Conservation (phyloP, 1,139 yeast species). For the Hemisphaericaspora xylofermentans region DNA sequence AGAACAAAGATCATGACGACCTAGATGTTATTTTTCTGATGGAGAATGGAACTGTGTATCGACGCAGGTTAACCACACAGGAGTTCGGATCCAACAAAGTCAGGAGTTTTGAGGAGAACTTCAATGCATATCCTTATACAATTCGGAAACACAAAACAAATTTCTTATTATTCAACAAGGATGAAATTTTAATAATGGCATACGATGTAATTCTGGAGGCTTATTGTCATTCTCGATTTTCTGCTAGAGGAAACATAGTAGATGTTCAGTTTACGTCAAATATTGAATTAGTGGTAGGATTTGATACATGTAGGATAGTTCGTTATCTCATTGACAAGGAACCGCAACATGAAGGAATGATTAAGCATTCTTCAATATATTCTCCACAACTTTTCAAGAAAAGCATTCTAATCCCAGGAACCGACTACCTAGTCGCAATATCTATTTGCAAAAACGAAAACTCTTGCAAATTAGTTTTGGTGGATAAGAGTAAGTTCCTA, state of each 20-base stretch:
- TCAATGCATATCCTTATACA: neutral
- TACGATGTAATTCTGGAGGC: constrained; percentile 8
- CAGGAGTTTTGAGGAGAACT: neutral
- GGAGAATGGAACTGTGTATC: constrained; percentile 1
- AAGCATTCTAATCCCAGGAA: constrained; percentile 3
- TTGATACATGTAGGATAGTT: constrained; percentile 2
- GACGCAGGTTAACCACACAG: neutral
- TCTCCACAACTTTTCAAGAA: constrained; percentile 8
- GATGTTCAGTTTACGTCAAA: neutral
- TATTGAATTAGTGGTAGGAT: neutral
- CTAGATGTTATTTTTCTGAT: constrained; percentile 6
- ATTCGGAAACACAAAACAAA: constrained; percentile 2
- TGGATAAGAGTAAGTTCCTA: constrained; percentile 5
- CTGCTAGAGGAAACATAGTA: neutral
- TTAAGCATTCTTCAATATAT: constrained; percentile 5
- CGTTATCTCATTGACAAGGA: neutral
- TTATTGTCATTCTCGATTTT: neutral
- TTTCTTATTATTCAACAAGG: constrained; percentile 3
- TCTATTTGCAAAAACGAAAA: neutral
- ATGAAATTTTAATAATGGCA: constrained; percentile 1
- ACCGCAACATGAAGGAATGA: neutral
- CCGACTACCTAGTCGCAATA: constrained; percentile 7
- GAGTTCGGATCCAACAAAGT: neutral
- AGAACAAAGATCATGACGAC: neutral
- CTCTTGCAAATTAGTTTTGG: constrained; percentile 4